phyloP scores from a whole-genome alignment of 2,329 filamentous ascomycete genomes.

The Byssothecium circinans region DNA sequence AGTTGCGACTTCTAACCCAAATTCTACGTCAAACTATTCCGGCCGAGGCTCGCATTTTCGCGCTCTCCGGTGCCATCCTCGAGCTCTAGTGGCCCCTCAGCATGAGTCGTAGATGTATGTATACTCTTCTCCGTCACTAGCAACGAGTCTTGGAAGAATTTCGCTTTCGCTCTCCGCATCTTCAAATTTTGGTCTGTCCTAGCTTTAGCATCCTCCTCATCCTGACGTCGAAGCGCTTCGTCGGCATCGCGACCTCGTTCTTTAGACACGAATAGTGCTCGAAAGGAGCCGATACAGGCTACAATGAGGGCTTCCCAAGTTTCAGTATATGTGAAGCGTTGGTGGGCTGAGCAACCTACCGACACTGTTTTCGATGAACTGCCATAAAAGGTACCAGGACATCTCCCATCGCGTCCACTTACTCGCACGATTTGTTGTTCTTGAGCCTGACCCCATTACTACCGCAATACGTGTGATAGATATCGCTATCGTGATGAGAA shows the following conservation, averaged over 20 bases:
- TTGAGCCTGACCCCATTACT: neutral
- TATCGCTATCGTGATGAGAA: conserved; percentile 10
- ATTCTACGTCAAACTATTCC: no score
- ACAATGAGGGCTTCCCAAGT: conserved; percentile 3
- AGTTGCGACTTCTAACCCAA: no score
- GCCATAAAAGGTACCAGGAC: conserved; percentile 6
- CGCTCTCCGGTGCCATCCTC: no score
- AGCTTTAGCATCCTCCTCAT: neutral
- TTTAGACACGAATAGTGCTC: conserved; percentile 3
- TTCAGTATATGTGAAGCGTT: neutral
- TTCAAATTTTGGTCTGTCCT: neutral
- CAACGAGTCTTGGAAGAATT: conserved; percentile 4
- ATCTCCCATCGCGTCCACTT: neutral
- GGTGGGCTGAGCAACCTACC: conserved; percentile 3
- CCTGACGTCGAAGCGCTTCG: neutral
- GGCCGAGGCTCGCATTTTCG: no score
- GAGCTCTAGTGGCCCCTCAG: no score
- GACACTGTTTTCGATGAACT: conserved; percentile 2
- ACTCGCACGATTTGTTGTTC: neutral
- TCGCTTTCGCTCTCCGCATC: neutral
- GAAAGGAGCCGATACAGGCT: conserved; percentile 7
- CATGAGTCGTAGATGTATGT: no score
- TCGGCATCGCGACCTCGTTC: neutral
- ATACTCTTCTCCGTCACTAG: neutral
- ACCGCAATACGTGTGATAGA: conserved; percentile 11